A percentile compares a stretch with the other conserved stretches of the same genome.
These are phyloP conservation scores for Coccomyxa sp. DNA, from an alignment of 139 green algal genomes.

Conservation along the genomic window DNA sequence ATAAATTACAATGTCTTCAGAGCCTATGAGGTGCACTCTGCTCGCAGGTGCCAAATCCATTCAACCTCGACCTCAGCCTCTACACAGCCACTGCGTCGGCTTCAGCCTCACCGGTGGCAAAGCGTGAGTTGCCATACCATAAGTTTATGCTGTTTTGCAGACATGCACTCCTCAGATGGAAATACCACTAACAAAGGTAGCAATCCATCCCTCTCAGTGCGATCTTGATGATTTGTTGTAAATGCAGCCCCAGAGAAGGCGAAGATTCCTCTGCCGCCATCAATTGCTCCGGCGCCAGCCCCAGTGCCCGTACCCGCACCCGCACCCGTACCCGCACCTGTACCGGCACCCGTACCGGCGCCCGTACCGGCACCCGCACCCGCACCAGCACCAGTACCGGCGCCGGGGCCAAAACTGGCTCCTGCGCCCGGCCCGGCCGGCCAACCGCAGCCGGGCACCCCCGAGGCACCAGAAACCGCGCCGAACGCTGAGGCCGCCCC, in stretches of 20 bases:
- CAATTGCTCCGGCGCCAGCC: neutral
- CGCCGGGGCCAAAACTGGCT: neutral
- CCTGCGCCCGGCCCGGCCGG: neutral
- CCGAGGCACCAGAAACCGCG: too few relatives aligned
- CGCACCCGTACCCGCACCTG: too few relatives aligned
- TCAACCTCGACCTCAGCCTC: neutral
- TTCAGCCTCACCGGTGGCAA: neutral
- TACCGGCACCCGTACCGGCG: neutral
- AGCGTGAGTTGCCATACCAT: neutral
- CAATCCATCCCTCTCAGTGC: neutral
- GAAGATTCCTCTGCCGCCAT: neutral
- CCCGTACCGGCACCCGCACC: too few relatives aligned
- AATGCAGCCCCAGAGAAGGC: neutral
- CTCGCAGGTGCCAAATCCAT: neutral
- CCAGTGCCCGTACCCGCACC: too few relatives aligned
- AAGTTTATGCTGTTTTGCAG: neutral
- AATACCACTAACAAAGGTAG: neutral
- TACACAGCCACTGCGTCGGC: neutral
- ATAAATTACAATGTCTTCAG: too few relatives aligned
- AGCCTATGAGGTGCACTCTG: too few relatives aligned
- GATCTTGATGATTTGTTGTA: neutral
- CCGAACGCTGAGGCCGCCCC: too few relatives aligned
- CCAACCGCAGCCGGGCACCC: too few relatives aligned
- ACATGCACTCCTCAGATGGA: neutral
- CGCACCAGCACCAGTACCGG: neutral